These are phyloP conservation scores for Rhododendron kiyosumense DNA, from an alignment of 148 eudicot species.

Conservation along the genomic window DNA sequence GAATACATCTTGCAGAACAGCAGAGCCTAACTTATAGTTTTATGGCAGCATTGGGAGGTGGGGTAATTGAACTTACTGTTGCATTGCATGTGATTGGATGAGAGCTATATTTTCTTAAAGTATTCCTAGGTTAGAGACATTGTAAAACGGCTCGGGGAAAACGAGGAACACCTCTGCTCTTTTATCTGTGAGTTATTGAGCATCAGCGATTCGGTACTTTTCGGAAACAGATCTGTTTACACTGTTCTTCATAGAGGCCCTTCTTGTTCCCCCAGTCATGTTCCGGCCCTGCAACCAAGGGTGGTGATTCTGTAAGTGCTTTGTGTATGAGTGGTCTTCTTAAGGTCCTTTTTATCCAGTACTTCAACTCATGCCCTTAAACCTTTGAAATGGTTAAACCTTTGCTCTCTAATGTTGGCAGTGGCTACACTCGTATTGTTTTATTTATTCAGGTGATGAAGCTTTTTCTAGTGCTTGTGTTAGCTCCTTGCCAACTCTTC, in stretches of 20 bases:
- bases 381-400: neutral
- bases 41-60: neutral
- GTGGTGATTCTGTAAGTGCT: constrained; percentile 65
- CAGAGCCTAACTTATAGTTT: neutral
- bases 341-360: neutral
- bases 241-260: constrained; percentile 69
- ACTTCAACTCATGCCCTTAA: too few species aligned
- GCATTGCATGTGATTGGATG: neutral
- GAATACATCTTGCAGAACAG: too few species aligned
- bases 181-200: constrained; percentile 63
- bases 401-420: neutral
- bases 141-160: constrained; percentile 54
- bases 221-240: constrained; percentile 37
- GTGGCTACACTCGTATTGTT: neutral
- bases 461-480: neutral
- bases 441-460: neutral
- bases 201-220: constrained; percentile 22
- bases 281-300: constrained; percentile 85
- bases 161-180: constrained; percentile 65
- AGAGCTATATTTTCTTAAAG: neutral
- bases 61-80: neutral
- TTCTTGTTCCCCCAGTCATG: constrained; percentile 83
- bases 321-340: neutral
- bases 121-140: constrained; percentile 52
- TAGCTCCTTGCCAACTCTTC: too few species aligned